Base-by-base conservation (phyloP, 805 yeast genomes). In the Cyberlindnera subsufficiens region DNA sequence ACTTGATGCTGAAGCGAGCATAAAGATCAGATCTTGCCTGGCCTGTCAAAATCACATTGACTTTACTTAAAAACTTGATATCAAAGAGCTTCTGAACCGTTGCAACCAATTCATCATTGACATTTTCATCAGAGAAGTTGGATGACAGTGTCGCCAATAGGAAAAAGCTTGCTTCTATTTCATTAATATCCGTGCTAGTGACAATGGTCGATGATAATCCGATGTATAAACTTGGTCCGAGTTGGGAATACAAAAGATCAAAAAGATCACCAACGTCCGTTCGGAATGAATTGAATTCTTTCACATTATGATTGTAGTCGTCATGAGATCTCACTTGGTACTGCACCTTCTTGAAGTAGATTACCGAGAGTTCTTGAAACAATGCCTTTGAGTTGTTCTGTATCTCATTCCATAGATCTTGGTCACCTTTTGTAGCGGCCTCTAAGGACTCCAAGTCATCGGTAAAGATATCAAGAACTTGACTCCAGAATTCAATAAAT, bases 221-320 rank as follows among this genome's bases (percentile, higher is more conserved):
- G 5, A 66, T 64, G 49, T 75, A 76, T 31, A 86, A 59, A 2
- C 71, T 64, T 0, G 60, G 42, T 32, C 85, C 86, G 31, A 87
- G 68, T 5, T 86, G 67, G 1, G 88, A 76, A 66, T 82, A 86
- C 2, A 82, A 62, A 0, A 78, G 68, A 42, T 88, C 93, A 49
- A 86, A 76, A 32, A 90, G 69, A 52, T 93, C 98, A 1, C 82
- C 75, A 9, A 84, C 82, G 47, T 84, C 91, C 29, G 77, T 65
- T 52, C 97, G 72, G 60, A 78, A 91, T 20, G 78, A 72, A 18
- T 64, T 62, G 54, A 89, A 86, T 50, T 83, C 95, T 18, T 54
- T 55, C 15, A 52, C 54, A 2, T 59, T 59, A 1, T 60, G 62
- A 5, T 60, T 56, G 31, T 67, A 68, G 7, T 62, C 47, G 5